phyloP scores from a whole-genome alignment of 192 early-diverging fungal species.

The Podila clonocystis region DNA sequence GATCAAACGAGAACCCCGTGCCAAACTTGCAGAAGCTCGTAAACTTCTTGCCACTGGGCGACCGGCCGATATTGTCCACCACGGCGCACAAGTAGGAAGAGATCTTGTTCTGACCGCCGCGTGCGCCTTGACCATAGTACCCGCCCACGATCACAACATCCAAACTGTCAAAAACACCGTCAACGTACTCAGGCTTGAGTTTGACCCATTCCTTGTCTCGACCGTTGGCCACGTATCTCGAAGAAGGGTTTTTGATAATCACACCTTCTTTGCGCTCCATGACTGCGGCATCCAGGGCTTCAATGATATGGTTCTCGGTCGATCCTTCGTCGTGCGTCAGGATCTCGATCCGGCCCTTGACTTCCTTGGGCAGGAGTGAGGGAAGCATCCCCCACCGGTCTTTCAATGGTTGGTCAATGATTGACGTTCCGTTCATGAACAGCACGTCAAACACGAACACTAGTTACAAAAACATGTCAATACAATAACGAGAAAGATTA shows the following conservation, averaged over 20 bases:
- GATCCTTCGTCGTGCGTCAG: slow-evolving; percentile 59
- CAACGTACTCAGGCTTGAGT: slow-evolving; percentile 84
- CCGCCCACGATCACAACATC: slow-evolving; percentile 79
- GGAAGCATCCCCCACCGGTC: slow-evolving; percentile 62
- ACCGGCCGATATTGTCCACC: slow-evolving; percentile 25
- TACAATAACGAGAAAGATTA: background rate
- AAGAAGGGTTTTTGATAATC: slow-evolving; percentile 75
- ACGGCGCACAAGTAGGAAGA: slow-evolving; percentile 41
- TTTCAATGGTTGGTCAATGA: slow-evolving; percentile 66
- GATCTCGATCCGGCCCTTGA: slow-evolving; percentile 64
- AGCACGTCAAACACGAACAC: slow-evolving; percentile 83
- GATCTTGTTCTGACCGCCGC: slow-evolving; percentile 60
- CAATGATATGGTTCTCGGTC: slow-evolving; percentile 67
- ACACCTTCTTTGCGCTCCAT: slow-evolving; percentile 67
- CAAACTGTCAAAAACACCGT: slow-evolving; percentile 71
- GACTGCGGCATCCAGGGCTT: slow-evolving; percentile 66
- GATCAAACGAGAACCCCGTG: slow-evolving; percentile 69
- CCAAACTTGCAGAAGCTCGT: slow-evolving; percentile 76
- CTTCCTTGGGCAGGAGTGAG: slow-evolving; percentile 59
- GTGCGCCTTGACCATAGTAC: slow-evolving; percentile 68
- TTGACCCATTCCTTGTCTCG: slow-evolving; percentile 76
- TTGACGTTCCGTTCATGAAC: slow-evolving; percentile 68
- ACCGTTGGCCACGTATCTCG: slow-evolving; percentile 63
- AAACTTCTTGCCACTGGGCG: slow-evolving; percentile 42
- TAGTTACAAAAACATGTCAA: slow-evolving; percentile 33